A percentile compares a stretch with the other conserved stretches of the same genome.
Evolutionary conservation across 169 alveolate genomes (phyloP).

Genomic region (Nephromyces sp.): DNA sequence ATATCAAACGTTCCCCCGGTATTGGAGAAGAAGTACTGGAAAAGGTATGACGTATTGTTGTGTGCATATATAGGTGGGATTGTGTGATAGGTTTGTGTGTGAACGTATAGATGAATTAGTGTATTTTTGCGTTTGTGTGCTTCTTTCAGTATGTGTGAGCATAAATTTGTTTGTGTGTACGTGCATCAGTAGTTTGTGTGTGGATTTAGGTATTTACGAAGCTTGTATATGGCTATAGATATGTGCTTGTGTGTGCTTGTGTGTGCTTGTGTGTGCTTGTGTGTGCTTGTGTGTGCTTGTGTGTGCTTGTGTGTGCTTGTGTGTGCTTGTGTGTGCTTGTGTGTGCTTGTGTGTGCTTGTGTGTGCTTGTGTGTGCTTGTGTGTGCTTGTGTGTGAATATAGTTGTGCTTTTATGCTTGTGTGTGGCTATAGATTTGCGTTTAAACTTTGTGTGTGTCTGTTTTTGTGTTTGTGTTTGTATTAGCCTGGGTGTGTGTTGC

Average conservation of each 20-base stretch:
- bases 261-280: not conserved
- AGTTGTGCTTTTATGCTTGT: not conserved
- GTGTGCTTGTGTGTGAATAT: not conserved
- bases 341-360: not conserved
- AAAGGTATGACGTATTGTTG: conserved; percentile 37
- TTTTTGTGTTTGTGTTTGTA: not conserved
- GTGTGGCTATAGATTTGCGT: not conserved
- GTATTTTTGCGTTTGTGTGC: not conserved
- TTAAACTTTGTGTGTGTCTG: not conserved
- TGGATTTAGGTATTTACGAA: not conserved
- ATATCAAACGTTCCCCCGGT: conserved; percentile 82
- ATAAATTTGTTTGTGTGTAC: not conserved
- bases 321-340: not conserved
- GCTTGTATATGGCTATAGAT: not conserved
- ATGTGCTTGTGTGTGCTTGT: not conserved
- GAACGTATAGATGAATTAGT: not conserved
- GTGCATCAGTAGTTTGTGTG: not conserved
- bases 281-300: not conserved
- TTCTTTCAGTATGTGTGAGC: not conserved
- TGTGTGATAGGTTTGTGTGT: not conserved
- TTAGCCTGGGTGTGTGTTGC: not conserved
- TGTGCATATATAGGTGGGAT: too few species aligned
- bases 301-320: not conserved
- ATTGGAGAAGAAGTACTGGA: conserved; percentile 78
- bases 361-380: not conserved